These are phyloP conservation scores for Arctium lappa DNA, from an alignment of 129 eudicot species.

Conservation along the genomic window DNA sequence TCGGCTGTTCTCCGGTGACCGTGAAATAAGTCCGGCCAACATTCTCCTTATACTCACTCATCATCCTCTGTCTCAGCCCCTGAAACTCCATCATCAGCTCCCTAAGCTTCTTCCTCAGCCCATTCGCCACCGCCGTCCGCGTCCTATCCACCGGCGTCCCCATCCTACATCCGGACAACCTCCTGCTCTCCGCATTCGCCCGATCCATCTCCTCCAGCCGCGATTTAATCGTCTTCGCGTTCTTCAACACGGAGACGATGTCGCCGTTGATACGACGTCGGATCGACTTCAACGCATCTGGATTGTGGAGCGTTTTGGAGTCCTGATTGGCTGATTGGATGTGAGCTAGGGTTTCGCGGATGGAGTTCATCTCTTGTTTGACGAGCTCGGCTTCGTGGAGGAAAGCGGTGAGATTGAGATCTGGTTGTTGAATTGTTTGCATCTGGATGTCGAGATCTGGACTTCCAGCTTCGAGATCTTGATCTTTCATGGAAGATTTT, in stretches of 20 bases:
- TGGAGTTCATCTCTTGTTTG: slow-evolving; percentile 58
- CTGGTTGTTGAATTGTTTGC: slow-evolving; percentile 30
- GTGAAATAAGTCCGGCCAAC: slow-evolving; percentile 80
- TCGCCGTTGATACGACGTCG: slow-evolving; percentile 54
- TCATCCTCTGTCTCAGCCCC: slow-evolving; percentile 74
- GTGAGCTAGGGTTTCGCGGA: slow-evolving; percentile 45
- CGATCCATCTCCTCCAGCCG: slow-evolving; percentile 81
- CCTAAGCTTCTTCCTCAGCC: slow-evolving; percentile 83
- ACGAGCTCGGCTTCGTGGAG: slow-evolving; percentile 78
- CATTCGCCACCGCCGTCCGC: slow-evolving; percentile 77
- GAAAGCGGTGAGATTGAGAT: slow-evolving; percentile 64
- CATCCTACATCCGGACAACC: slow-evolving; percentile 66
- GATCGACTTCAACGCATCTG: slow-evolving; percentile 56
- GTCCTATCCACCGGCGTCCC: slow-evolving; percentile 83
- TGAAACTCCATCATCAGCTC: slow-evolving; percentile 96
- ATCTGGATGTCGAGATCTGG: slow-evolving; percentile 49
- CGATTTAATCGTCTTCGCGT: slow-evolving; percentile 47
- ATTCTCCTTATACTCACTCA: slow-evolving; percentile 83
- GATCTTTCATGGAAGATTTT: slow-evolving; percentile 74
- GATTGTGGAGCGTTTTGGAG: slow-evolving; percentile 62
- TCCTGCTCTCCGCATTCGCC: slow-evolving; percentile 51
- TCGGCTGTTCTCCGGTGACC: slow-evolving; percentile 77
- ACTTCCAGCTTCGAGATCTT: slow-evolving; percentile 46
- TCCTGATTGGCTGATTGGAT: slow-evolving; percentile 53
- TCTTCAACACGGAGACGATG: slow-evolving; percentile 54